Conservation (phyloP, 208 protist genomes). For the Strigomonas oncopelti region DNA sequence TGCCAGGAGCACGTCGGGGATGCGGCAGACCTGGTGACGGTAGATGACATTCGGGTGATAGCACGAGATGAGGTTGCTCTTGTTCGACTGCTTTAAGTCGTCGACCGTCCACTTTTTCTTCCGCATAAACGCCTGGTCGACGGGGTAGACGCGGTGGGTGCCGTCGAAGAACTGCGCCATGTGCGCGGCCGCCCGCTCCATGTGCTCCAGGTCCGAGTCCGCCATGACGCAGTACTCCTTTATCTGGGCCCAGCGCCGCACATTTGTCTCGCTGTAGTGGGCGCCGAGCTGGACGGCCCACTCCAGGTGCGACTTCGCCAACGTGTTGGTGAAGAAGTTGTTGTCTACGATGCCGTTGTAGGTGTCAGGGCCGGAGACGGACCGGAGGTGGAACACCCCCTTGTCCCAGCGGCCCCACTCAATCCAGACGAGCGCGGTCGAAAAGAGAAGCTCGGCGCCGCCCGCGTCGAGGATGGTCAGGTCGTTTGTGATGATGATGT, state of each 20-base stretch:
- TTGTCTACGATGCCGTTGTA: constrained; percentile 86
- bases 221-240: constrained; percentile 58
- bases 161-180: constrained; percentile 83
- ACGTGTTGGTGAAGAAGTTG: constrained; percentile 90
- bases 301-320: constrained; percentile 82
- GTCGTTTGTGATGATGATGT: constrained; percentile 81
- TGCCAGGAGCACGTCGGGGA: constrained; percentile 82
- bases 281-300: constrained; percentile 72
- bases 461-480: constrained; percentile 52
- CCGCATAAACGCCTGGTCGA: constrained; percentile 83
- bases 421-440: constrained; percentile 79
- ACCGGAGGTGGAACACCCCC: constrained; percentile 80
- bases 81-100: constrained; percentile 41
- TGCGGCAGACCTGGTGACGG: constrained; percentile 79
- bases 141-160: constrained; percentile 72
- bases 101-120: constrained; percentile 82
- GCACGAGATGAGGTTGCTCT: constrained; percentile 41
- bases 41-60: constrained; percentile 85
- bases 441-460: constrained; percentile 78
- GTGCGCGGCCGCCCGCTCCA: constrained; percentile 62
- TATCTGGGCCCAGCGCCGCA: constrained; percentile 56
- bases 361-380: constrained; percentile 79
- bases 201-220: constrained; percentile 70
- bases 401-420: constrained; percentile 86
- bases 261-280: constrained; percentile 48